Percentiles rank a stretch among this genome's conserved stretches.
Conservation (phyloP, 2,329 filamentous ascomycete genomes). For the Ophiostoma piceae region DNA sequence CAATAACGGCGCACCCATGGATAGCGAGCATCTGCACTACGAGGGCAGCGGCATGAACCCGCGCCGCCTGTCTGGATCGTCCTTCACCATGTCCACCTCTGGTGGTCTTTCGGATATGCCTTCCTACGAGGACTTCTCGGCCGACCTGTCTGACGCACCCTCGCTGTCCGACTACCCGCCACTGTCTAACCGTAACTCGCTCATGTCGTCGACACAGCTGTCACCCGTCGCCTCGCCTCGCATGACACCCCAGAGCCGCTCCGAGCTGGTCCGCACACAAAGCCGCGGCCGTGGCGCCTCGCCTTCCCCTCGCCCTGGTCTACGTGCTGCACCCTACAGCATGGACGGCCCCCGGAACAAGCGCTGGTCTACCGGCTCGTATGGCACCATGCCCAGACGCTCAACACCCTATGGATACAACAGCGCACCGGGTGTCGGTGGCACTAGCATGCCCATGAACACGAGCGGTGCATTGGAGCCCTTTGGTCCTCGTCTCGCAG, state of each 20-base stretch:
- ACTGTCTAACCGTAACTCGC: conserved; percentile 61
- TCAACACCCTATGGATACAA: conserved; percentile 60
- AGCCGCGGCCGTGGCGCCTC: conserved; percentile 67
- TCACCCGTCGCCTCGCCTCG: conserved; percentile 68
- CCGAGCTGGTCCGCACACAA: conserved; percentile 57
- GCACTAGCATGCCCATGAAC: not conserved
- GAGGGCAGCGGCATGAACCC: conserved; percentile 50
- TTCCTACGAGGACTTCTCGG: conserved; percentile 66
- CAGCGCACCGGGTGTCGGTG: conserved; percentile 31
- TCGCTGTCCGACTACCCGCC: conserved; percentile 66
- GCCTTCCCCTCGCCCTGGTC: conserved; percentile 62
- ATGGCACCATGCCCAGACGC: conserved; percentile 53
- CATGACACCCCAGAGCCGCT: conserved; percentile 56
- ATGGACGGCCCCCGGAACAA: conserved; percentile 63
- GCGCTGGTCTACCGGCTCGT: conserved; percentile 74
- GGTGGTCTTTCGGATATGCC: conserved; percentile 62
- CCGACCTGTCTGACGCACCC: conserved; percentile 60
- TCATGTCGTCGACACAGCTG: conserved; percentile 65
- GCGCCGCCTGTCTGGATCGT: conserved; percentile 65
- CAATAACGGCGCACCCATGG: conserved; percentile 33
- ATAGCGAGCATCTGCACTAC: conserved; percentile 47
- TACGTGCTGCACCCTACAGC: conserved; percentile 65
- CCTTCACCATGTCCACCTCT: conserved; percentile 65
- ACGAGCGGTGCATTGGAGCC: conserved; percentile 41
- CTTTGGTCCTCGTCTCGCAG: conserved; percentile 49